phyloP scores from a whole-genome alignment of 2,329 filamentous ascomycete species.

The Apiospora phragmitis region DNA sequence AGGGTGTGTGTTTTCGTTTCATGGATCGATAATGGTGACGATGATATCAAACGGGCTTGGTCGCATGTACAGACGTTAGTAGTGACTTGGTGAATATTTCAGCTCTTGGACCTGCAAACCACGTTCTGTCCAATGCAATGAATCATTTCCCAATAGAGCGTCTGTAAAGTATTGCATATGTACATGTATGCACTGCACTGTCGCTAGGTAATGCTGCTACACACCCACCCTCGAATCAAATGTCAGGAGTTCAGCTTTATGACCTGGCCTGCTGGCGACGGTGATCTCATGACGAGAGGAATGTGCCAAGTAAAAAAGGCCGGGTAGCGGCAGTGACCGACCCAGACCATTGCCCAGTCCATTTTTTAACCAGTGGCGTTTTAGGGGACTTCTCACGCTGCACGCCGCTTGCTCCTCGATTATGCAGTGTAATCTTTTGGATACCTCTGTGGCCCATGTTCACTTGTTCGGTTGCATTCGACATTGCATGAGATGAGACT shows the following conservation, averaged over 20 bases:
- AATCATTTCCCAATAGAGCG: not conserved
- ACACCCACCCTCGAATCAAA: not conserved
- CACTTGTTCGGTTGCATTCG: not conserved
- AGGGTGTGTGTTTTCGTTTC: not conserved
- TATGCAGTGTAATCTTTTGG: not conserved
- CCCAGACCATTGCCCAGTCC: not conserved
- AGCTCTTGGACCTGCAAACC: not conserved
- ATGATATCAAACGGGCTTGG: conserved; percentile 5
- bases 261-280: not conserved
- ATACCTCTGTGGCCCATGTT: not conserved
- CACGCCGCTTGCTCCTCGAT: not conserved
- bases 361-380: not conserved
- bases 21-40: conserved; percentile 4
- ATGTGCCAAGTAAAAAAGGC: not conserved
- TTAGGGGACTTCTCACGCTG: not conserved
- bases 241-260: not conserved
- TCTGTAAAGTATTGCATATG: not conserved
- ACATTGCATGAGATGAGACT: not conserved
- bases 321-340: not conserved
- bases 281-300: not conserved
- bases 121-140: not conserved
- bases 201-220: not conserved
- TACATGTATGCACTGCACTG: not conserved
- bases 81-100: not conserved
- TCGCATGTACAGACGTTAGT: not conserved